These are phyloP conservation scores for Alternaria burnsii DNA, from an alignment of 2,329 filamentous ascomycete genomes.

Conservation along the genomic window DNA sequence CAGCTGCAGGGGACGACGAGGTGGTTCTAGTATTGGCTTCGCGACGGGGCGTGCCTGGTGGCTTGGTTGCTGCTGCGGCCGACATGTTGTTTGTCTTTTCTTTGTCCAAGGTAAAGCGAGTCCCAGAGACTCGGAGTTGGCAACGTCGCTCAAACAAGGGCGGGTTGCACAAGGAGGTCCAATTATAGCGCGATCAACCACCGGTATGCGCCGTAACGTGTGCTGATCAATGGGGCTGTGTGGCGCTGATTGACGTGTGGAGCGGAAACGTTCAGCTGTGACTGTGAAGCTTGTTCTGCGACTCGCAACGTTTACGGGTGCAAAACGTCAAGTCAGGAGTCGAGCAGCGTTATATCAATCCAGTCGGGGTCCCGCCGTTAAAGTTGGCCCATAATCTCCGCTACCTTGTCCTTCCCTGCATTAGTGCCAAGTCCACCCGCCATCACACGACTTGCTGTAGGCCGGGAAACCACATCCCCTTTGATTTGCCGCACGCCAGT, in stretches of 20 bases:
- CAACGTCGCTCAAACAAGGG: slow-evolving; percentile 23
- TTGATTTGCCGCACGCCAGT: slow-evolving; percentile 6
- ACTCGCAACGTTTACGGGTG: slow-evolving; percentile 17
- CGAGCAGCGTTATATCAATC: slow-evolving; percentile 9
- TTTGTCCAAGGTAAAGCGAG: slow-evolving; percentile 16
- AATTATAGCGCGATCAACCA: slow-evolving; percentile 20
- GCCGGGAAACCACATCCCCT: slow-evolving; percentile 25
- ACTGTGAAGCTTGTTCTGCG: slow-evolving; percentile 2
- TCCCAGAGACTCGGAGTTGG: slow-evolving; percentile 17
- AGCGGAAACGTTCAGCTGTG: neutral
- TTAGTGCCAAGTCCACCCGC: slow-evolving; percentile 26
- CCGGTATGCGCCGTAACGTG: slow-evolving; percentile 14
- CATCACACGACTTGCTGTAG: slow-evolving; percentile 20
- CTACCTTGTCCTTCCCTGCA: slow-evolving; percentile 25
- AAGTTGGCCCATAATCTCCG: slow-evolving; percentile 26
- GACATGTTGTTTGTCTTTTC: slow-evolving; percentile 37
- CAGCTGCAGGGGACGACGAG: slow-evolving; percentile 42
- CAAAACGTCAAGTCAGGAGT: slow-evolving; percentile 15
- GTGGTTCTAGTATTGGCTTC: slow-evolving; percentile 31
- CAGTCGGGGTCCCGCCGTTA: slow-evolving; percentile 20
- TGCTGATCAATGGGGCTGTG: slow-evolving; percentile 21
- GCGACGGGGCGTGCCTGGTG: slow-evolving; percentile 44
- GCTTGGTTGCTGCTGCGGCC: slow-evolving; percentile 48
- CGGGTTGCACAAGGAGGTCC: slow-evolving; percentile 14
- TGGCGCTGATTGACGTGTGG: slow-evolving; percentile 10